A percentile compares a stretch with the other conserved stretches of the same genome.
These are phyloP conservation scores for Aureobasidium sp. DNA, from an alignment of 2,329 filamentous ascomycete species.

Conservation along the genomic window DNA sequence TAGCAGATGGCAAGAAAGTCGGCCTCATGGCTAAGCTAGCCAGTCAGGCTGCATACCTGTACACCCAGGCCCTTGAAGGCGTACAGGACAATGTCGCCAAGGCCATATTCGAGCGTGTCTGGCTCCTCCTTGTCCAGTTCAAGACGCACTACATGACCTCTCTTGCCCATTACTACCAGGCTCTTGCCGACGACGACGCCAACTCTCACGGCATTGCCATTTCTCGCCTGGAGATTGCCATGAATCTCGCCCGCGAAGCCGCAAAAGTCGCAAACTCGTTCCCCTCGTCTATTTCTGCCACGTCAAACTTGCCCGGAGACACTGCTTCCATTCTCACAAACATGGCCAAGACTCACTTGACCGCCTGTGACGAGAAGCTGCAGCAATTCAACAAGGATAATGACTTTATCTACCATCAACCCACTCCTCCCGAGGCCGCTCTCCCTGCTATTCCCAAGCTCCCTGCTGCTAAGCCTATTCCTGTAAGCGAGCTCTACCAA, in stretches of 20 bases:
- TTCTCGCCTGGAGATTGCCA: conserved; percentile 72
- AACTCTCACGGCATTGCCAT: conserved; percentile 82
- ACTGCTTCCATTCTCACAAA: conserved; percentile 68
- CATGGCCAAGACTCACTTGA: conserved; percentile 73
- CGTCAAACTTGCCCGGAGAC: conserved; percentile 76
- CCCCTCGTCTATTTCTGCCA: conserved; percentile 69
- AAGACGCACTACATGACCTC: conserved; percentile 81
- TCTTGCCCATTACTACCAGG: conserved; percentile 89
- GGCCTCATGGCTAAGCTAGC: conserved; percentile 88
- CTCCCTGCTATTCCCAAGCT: conserved; percentile 79
- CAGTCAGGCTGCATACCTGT: conserved; percentile 82
- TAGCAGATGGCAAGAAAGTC: conserved; percentile 85
- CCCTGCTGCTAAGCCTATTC: conserved; percentile 92
- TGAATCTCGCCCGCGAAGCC: conserved; percentile 71
- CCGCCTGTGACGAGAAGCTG: conserved; percentile 74
- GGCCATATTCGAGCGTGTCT: conserved; percentile 89
- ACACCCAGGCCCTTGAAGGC: conserved; percentile 79
- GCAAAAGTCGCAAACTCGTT: conserved; percentile 70
- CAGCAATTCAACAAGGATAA: conserved; percentile 79
- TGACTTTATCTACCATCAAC: conserved; percentile 96
- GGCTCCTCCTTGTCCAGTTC: conserved; percentile 73
- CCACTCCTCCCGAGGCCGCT: conserved; percentile 76
- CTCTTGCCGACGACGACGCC: conserved; percentile 80
- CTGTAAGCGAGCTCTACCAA: conserved; percentile 91
- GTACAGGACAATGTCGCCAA: conserved; percentile 88